Conservation (phyloP, 441 rosid genomes). For the Syzygium syzygioides region DNA sequence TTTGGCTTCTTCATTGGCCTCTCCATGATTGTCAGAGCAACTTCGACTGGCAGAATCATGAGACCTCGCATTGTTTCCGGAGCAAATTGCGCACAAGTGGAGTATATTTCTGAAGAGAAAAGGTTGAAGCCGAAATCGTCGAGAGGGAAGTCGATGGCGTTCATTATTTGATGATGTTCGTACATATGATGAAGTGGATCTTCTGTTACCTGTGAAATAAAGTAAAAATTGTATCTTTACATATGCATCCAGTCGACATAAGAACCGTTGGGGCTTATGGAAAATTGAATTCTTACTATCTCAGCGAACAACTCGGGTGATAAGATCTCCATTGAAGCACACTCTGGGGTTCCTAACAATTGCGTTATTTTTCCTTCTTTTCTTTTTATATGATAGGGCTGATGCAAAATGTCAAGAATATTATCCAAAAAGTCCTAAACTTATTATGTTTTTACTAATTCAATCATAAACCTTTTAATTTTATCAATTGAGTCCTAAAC, state of each 20-base stretch:
- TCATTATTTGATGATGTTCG: conserved; percentile 19
- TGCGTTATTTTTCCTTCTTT: background rate
- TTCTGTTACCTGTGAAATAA: conserved; percentile 20
- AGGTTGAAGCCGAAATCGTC: conserved; percentile 24
- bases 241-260: background rate
- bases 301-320: conserved; percentile 30
- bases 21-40: conserved; percentile 1
- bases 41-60: background rate
- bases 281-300: conserved; percentile 16
- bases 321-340: conserved; percentile 27
- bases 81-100: conserved; percentile 6
- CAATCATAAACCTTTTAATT: no score
- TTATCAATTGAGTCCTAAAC: no score
- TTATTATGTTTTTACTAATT: no score
- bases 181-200: conserved; percentile 13
- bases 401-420: no score
- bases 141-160: conserved; percentile 18
- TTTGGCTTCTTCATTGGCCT: conserved; percentile 31
- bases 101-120: conserved; percentile 17
- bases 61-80: background rate
- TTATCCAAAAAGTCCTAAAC: no score
- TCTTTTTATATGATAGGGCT: background rate
- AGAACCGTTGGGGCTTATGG: background rate
- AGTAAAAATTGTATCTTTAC: background rate
- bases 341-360: conserved; percentile 9